Percentiles rank a stretch among this genome's conserved stretches.
phyloP scores from a whole-genome alignment of 139 green algal species.

The Chlamydomonas sp. region DNA sequence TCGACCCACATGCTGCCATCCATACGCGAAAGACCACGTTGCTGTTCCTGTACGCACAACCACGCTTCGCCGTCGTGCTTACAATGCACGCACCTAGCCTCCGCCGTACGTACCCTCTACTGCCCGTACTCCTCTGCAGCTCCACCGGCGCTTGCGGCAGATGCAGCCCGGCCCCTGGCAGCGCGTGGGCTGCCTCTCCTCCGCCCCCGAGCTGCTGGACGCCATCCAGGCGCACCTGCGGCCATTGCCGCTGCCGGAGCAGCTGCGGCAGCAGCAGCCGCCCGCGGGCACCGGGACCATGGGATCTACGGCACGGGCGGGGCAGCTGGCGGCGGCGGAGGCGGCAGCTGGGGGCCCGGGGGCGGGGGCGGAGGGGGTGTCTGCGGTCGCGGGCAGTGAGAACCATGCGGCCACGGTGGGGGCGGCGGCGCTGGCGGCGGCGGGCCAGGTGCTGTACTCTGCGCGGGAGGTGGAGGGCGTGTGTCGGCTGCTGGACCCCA shows the following conservation, averaged over 20 bases:
- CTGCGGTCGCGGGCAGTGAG: neutral
- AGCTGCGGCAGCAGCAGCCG: neutral
- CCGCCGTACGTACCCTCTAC: neutral
- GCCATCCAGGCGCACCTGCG: neutral
- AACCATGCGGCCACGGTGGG: neutral
- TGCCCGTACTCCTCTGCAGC: neutral
- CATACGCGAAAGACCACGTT: no score
- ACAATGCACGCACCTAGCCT: neutral
- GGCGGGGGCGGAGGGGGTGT: no score
- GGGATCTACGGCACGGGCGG: no score
- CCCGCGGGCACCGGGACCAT: no score
- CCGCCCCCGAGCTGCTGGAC: neutral
- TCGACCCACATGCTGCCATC: no score
- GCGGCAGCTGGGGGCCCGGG: no score
- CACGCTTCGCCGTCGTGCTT: neutral
- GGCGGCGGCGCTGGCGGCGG: neutral
- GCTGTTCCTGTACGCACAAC: no score
- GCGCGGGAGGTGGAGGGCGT: neutral
- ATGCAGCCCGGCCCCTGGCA: slow-evolving; percentile 31
- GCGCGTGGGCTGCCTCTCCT: neutral
- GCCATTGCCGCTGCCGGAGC: neutral
- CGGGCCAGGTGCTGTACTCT: slow-evolving; percentile 13
- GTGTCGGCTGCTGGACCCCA: slow-evolving; percentile 28
- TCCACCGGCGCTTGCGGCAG: slow-evolving; percentile 17
- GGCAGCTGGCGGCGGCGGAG: neutral